A percentile compares a stretch with the other conserved stretches of the same genome.
Evolutionary conservation across 2,329 filamentous ascomycete genomes (phyloP).

Genomic region (Lojkania enalia): DNA sequence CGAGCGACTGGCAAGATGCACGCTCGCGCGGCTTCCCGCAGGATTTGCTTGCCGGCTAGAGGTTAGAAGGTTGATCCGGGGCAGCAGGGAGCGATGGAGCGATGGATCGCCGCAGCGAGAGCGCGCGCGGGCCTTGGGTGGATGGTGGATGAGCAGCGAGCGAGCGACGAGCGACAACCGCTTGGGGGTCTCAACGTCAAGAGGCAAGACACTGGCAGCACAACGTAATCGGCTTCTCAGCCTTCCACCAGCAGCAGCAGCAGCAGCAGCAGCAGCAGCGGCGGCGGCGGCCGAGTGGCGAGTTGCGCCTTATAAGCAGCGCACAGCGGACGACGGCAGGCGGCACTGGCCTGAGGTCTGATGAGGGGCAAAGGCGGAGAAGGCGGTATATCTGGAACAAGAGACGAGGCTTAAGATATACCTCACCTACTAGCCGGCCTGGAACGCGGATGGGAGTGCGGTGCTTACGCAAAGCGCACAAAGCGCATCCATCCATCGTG

Average conservation of each 20-base stretch:
- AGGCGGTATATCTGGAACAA: background rate
- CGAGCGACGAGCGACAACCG: background rate
- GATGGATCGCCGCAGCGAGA: background rate
- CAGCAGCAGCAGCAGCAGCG: too few species aligned
- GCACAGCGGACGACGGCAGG: background rate
- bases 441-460: background rate
- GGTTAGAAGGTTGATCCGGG: slow-evolving; percentile 4
- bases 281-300: background rate
- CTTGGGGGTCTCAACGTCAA: slow-evolving; percentile 1
- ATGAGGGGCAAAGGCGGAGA: background rate
- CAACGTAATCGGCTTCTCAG: too few species aligned
- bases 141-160: background rate
- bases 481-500: background rate
- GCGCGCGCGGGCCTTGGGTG: background rate
- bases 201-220: too few species aligned
- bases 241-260: too few species aligned
- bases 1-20: slow-evolving; percentile 13
- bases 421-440: too few species aligned
- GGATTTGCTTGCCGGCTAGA: too few species aligned
- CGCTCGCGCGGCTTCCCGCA: background rate
- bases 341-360: background rate
- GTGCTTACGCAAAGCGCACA: slow-evolving; percentile 1
- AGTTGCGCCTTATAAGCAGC: background rate
- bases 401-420: background rate
- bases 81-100: background rate